Conservation (phyloP, 1,284 basidiomycete species). For the Leccinum holopus region DNA sequence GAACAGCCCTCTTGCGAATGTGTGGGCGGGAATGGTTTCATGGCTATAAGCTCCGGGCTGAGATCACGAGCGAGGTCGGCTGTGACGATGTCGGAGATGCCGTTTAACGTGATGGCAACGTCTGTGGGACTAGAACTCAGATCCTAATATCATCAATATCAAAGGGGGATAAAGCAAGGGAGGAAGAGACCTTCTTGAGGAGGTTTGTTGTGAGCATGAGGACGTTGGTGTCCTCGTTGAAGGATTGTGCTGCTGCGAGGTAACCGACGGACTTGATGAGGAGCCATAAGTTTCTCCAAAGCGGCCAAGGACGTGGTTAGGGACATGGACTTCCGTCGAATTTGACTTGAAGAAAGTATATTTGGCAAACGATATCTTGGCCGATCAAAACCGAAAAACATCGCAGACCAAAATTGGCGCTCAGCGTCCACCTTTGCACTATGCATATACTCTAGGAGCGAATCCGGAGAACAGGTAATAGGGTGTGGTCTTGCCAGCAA, state of each 20-base stretch:
- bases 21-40: constrained; percentile 88
- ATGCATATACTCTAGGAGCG: constrained; percentile 37
- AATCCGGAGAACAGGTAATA: constrained; percentile 24
- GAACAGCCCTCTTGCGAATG: constrained; percentile 87
- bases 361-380: constrained; percentile 22
- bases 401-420: constrained; percentile 38
- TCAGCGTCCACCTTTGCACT: constrained; percentile 32
- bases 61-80: constrained; percentile 89
- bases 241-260: constrained; percentile 91
- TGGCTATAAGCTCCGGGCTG: constrained; percentile 80
- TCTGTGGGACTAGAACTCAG: constrained; percentile 76
- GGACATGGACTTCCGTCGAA: constrained; percentile 21
- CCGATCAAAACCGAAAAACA: constrained; percentile 39
- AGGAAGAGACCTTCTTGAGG: constrained; percentile 83
- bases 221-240: constrained; percentile 93
- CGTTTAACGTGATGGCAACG: constrained; percentile 81
- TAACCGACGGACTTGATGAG: constrained; percentile 76
- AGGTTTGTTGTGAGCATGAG: constrained; percentile 97
- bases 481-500: constrained; percentile 27
- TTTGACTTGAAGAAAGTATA: constrained; percentile 13
- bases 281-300: constrained; percentile 36
- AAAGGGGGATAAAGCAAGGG: background rate
- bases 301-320: constrained; percentile 32
- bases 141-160: constrained; percentile 55
- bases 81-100: constrained; percentile 86